Percentiles rank a stretch among this genome's conserved stretches.
Evolutionary conservation across 208 protist species (phyloP).

Genomic region (Lotmaria passim): DNA sequence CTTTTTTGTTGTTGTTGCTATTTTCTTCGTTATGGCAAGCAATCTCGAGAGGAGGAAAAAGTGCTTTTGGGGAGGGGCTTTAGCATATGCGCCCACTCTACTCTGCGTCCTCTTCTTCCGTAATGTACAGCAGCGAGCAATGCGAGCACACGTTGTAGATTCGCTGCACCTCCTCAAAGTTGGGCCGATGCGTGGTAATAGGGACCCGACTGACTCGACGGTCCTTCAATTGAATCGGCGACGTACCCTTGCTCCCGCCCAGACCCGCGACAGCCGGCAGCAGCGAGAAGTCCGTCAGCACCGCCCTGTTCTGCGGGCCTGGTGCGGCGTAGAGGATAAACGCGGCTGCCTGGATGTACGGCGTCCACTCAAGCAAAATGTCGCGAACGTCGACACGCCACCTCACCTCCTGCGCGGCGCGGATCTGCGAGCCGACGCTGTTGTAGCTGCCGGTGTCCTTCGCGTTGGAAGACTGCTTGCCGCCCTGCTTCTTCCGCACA

Average conservation of each 20-base stretch:
- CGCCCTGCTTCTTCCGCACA: constrained; percentile 93
- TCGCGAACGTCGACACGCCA: constrained; percentile 81
- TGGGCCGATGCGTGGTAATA: constrained; percentile 83
- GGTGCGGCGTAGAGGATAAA: constrained; percentile 88
- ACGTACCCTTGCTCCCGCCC: constrained; percentile 31
- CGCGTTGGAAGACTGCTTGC: constrained; percentile 85
- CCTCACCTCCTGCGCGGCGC: constrained; percentile 86
- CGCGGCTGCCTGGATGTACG: constrained; percentile 66
- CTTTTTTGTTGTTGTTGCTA: too few species aligned
- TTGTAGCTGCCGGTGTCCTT: constrained; percentile 79
- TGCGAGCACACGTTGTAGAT: constrained; percentile 61
- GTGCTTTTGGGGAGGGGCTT: neutral
- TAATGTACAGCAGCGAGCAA: constrained; percentile 61
- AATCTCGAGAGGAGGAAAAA: neutral
- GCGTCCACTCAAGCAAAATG: constrained; percentile 76
- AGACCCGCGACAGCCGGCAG: constrained; percentile 18
- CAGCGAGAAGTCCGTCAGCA: constrained; percentile 72
- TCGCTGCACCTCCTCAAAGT: constrained; percentile 84
- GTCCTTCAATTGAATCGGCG: constrained; percentile 73
- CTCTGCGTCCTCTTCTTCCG: constrained; percentile 3
- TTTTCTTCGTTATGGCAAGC: too few species aligned
- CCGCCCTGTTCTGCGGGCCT: constrained; percentile 80
- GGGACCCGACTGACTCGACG: constrained; percentile 77
- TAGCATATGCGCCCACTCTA: too few species aligned
- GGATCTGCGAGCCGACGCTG: constrained; percentile 86